phyloP scores from a whole-genome alignment of 306 rosid genomes.

The Castanea sativa region DNA sequence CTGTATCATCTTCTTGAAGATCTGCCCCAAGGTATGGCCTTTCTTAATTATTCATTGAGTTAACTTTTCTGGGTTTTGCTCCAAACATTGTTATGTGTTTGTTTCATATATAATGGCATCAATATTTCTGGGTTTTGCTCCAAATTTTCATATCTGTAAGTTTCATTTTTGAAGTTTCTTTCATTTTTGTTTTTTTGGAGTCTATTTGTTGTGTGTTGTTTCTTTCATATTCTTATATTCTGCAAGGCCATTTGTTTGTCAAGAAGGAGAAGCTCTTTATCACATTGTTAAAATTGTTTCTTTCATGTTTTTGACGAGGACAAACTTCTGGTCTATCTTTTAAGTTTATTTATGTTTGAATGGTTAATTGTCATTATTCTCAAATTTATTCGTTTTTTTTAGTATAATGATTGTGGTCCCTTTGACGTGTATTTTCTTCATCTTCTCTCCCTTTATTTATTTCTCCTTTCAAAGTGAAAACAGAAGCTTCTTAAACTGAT shows the following conservation, averaged over 20 bases:
- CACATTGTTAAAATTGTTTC: not conserved
- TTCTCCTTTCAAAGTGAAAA: slow-evolving; percentile 1
- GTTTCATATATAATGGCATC: not conserved
- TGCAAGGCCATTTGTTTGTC: not conserved
- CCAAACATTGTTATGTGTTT: not conserved
- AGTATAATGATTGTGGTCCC: slow-evolving; percentile 16
- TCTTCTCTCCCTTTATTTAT: not conserved
- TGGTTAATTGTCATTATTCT: not conserved
- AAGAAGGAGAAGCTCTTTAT: not conserved
- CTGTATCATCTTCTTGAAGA: slow-evolving; percentile 3
- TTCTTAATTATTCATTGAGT: not conserved
- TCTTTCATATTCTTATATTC: not conserved
- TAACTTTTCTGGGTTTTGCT: slow-evolving; percentile 17
- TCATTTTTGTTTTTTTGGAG: not conserved
- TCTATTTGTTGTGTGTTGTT: not conserved
- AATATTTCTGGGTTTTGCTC: not conserved
- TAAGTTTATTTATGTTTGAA: not conserved
- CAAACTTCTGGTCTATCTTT: not conserved
- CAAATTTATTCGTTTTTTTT: slow-evolving; percentile 5
- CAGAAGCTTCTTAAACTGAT: slow-evolving; percentile 39
- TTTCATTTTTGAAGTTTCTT: not conserved
- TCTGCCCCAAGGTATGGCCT: slow-evolving; percentile 5
- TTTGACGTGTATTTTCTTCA: slow-evolving; percentile 11
- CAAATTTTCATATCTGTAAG: not conserved
- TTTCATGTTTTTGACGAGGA: slow-evolving; percentile 2